Conservation (phyloP, 139 green algal species). For the Tetradesmus lagerheimii region DNA sequence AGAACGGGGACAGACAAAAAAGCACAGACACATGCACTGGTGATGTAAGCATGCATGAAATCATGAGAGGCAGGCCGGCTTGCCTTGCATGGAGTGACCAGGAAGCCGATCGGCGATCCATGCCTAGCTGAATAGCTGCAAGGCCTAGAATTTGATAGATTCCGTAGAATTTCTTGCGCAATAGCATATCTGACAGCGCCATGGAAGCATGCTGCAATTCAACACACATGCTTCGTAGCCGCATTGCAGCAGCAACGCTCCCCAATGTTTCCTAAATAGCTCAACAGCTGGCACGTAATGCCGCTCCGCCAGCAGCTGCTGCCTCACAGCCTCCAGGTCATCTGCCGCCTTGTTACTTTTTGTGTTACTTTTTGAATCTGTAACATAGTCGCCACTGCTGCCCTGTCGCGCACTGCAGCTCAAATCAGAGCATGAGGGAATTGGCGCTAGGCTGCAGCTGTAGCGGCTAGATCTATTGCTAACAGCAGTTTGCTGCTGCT, state of each 20-base stretch:
- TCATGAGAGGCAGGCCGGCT: too few relatives aligned
- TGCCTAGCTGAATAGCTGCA: background rate
- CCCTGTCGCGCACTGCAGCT: background rate
- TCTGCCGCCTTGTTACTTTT: background rate
- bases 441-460: background rate
- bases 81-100: background rate
- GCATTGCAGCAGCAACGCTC: background rate
- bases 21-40: background rate
- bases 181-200: too few relatives aligned
- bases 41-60: background rate
- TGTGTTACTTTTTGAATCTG: background rate
- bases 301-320: background rate
- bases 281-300: constrained; percentile 6
- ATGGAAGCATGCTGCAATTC: too few relatives aligned
- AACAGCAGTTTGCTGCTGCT: background rate
- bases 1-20: background rate
- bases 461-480: background rate
- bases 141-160: too few relatives aligned
- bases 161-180: too few relatives aligned
- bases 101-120: background rate
- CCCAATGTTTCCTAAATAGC: background rate
- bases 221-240: constrained; percentile 20
- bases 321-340: background rate
- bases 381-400: too few relatives aligned
- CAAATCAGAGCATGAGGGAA: background rate